A percentile compares a stretch with the other conserved stretches of the same genome.
Conservation (phyloP, 768 basidiomycete species). For the Serendipita sp. region DNA sequence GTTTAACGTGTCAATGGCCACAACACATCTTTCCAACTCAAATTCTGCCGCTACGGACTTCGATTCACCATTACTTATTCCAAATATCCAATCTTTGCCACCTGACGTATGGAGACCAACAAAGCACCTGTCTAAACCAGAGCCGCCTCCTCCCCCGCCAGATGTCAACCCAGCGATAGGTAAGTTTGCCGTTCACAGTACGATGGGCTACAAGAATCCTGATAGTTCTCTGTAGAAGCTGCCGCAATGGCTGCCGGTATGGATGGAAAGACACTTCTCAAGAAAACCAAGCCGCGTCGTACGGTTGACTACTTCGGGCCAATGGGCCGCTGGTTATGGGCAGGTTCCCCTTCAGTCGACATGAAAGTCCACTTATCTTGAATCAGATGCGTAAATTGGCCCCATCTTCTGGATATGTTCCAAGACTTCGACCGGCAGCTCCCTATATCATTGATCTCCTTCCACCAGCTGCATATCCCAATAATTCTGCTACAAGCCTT, state of each 20-base stretch:
- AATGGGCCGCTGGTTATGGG: slow-evolving; percentile 71
- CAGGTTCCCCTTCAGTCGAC: slow-evolving; percentile 23
- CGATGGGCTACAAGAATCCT: not conserved
- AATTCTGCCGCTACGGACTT: not conserved
- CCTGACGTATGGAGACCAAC: slow-evolving; percentile 1
- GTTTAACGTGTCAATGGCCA: too few species aligned
- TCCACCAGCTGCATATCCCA: slow-evolving; percentile 81
- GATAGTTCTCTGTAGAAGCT: not conserved
- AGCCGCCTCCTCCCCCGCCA: not conserved
- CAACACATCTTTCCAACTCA: too few species aligned
- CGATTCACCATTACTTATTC: not conserved
- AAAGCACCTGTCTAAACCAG: not conserved
- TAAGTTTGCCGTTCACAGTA: not conserved
- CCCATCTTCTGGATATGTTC: slow-evolving; percentile 60
- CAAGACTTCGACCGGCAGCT: slow-evolving; percentile 65
- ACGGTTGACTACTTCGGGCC: slow-evolving; percentile 92
- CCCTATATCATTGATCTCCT: slow-evolving; percentile 88
- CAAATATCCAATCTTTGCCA: not conserved
- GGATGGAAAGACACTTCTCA: slow-evolving; percentile 59
- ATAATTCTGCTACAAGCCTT: slow-evolving; percentile 80
- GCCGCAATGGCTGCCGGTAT: slow-evolving; percentile 18
- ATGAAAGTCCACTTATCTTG: not conserved
- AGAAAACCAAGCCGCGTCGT: slow-evolving; percentile 81
- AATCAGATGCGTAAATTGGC: slow-evolving; percentile 59
- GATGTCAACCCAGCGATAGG: not conserved